Percentiles rank a stretch among this genome's conserved stretches.
phyloP scores from a whole-genome alignment of 768 basidiomycete species.

The Lyophyllum decastes region DNA sequence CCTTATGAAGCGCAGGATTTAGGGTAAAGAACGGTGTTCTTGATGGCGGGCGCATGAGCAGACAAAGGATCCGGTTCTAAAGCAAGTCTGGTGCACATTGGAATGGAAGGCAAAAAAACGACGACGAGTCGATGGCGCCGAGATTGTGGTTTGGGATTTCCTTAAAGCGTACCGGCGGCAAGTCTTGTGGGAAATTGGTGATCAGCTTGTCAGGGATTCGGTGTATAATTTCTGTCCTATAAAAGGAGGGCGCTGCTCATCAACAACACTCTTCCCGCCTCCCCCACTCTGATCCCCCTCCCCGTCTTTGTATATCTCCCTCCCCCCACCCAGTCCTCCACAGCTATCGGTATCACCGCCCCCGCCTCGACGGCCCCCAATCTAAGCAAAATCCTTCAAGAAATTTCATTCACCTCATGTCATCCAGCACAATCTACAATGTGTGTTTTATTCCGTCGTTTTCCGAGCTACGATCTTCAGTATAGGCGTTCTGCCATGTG shows the following conservation, averaged over 20 bases:
- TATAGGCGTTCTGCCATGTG: conserved; percentile 7
- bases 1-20: background rate
- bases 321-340: conserved; percentile 3
- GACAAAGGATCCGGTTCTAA: background rate
- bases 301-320: conserved; percentile 7
- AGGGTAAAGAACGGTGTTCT: background rate
- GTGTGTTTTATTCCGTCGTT: conserved; percentile 29
- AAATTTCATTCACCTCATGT: conserved; percentile 17
- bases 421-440: conserved; percentile 33
- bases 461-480: conserved; percentile 3
- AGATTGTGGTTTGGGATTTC: conserved; percentile 4
- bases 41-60: background rate
- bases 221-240: conserved; percentile 20
- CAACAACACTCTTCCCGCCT: conserved; percentile 18
- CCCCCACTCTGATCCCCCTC: conserved; percentile 14
- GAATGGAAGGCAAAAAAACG: background rate
- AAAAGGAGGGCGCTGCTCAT: conserved; percentile 22
- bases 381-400: background rate
- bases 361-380: background rate
- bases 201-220: conserved; percentile 22
- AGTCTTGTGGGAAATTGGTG: conserved; percentile 22
- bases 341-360: background rate
- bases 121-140: background rate
- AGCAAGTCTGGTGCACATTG: background rate
- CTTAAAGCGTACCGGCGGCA: conserved; percentile 26